Percentiles rank a stretch among this genome's conserved stretches.
These are phyloP conservation scores for Cercospora sesami DNA, from an alignment of 2,329 filamentous ascomycete genomes.

Conservation along the genomic window DNA sequence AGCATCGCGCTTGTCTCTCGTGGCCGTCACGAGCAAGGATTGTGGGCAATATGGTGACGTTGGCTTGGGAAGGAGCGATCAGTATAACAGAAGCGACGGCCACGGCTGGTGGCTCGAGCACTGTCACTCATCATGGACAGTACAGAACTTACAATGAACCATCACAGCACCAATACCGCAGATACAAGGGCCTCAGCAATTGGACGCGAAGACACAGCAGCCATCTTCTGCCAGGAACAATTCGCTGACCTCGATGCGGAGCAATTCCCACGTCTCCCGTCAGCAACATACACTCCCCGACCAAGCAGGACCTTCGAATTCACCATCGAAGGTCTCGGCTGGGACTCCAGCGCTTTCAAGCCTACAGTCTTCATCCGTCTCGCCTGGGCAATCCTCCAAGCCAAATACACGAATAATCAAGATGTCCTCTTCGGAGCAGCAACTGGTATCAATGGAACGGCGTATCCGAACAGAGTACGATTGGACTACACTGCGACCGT, in stretches of 20 bases:
- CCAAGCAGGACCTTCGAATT: constrained; percentile 33
- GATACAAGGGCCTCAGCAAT: not conserved
- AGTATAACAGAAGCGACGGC: not conserved
- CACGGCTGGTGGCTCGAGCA: not conserved
- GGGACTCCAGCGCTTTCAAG: constrained; percentile 20
- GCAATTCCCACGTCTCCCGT: constrained; percentile 40
- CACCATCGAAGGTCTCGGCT: constrained; percentile 23
- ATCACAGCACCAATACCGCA: not conserved
- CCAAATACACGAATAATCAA: constrained; percentile 8
- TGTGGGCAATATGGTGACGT: not conserved
- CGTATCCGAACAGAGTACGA: constrained; percentile 5
- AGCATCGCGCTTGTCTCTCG: not conserved
- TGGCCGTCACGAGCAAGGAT: not conserved
- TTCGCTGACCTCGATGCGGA: constrained; percentile 37
- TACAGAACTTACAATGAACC: not conserved
- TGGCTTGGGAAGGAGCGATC: not conserved
- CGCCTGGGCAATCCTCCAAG: constrained; percentile 19
- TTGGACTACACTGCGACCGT: not conserved
- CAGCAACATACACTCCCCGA: constrained; percentile 26
- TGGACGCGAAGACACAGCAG: not conserved
- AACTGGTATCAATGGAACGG: constrained; percentile 4
- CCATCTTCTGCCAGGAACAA: constrained; percentile 35
- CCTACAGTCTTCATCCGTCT: constrained; percentile 15
- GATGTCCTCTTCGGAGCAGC: constrained; percentile 22
- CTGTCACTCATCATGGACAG: not conserved